Base-by-base conservation (phyloP, 768 basidiomycete genomes). In the Boletus vinaceobasis region DNA sequence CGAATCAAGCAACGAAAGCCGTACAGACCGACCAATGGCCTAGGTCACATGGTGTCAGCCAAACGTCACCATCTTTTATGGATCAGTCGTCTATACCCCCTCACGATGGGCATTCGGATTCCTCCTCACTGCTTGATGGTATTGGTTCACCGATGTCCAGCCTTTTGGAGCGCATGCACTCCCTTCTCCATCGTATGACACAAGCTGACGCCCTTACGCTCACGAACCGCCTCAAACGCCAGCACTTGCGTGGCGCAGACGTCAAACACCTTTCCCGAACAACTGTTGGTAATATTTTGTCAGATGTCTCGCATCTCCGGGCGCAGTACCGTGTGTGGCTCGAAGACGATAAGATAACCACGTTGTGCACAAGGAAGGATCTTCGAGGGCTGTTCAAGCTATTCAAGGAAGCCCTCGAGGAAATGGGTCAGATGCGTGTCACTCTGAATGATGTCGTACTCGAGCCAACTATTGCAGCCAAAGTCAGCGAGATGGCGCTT, bases 381-480 rank as follows among this genome's bases (percentile, higher is more conserved):
- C 79, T 97, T 58, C 83, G 90, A 11, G 73, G 79, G 8, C 71
- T 99, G 48, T 83, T 98, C 75, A 93, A 87, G 65, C 72, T 98
- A 40, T 78, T 96, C 70, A 88, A 84, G 66, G 95, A 98, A 57
- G 71, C 86, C 23, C 90, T 98, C 59, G 76, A 76, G 39, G 93
- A 96, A 66, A 77, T 96, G 66, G 88, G 90, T 2, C 80, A 87
- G 59, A 75, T 98, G 63, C 85, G 94, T 48, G 82, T 85, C 33
- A 81, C 86, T 37, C 73, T 98, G 58, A 99, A 99, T 66, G 88
- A 95, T 52, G 78, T 98, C 42, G 87, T 93, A 44, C 79, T 99
- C 23, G 93, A 98, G 53, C 97, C 97, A 17, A 71, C 80, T 1
- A 76, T 85, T 36, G 95, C 95, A 5, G 60, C 70, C 2, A 84